Percentiles rank a stretch among this genome's conserved stretches.
phyloP scores from a whole-genome alignment of 352 stramenopile species.

The Pythium utonaiense region DNA sequence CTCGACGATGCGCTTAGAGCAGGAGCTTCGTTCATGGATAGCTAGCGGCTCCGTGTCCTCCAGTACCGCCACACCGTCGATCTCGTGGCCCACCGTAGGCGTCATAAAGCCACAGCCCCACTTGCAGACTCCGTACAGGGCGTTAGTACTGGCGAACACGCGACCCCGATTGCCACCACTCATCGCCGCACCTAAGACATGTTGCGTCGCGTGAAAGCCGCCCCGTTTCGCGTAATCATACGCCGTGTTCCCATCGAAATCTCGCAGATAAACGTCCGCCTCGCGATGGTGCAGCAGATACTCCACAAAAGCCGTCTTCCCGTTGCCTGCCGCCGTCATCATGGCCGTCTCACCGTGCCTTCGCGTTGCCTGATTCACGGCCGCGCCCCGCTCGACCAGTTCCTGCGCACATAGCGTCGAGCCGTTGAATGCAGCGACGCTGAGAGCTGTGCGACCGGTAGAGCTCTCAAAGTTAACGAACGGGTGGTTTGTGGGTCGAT shows the following conservation, averaged over 20 bases:
- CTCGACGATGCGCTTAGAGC: conserved; percentile 43
- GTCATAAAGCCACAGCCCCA: conserved; percentile 66
- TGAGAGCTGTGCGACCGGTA: conserved; percentile 40
- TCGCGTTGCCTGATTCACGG: conserved; percentile 39
- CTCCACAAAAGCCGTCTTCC: conserved; percentile 43
- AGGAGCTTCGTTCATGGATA: conserved; percentile 41
- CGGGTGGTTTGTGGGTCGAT: conserved; percentile 44
- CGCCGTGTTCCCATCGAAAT: conserved; percentile 37
- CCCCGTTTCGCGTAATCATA: conserved; percentile 34
- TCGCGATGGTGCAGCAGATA: conserved; percentile 43
- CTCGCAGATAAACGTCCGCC: conserved; percentile 33
- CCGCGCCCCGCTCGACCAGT: conserved; percentile 48
- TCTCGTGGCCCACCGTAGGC: conserved; percentile 24
- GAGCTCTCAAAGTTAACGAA: conserved; percentile 65
- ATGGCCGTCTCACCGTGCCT: conserved; percentile 41
- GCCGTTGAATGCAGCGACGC: conserved; percentile 41
- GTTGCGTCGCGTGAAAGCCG: conserved; percentile 30
- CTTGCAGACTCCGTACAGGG: conserved; percentile 51
- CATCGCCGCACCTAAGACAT: conserved; percentile 45
- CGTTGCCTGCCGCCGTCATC: conserved; percentile 53
- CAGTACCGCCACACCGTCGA: conserved; percentile 24
- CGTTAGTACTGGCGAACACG: conserved; percentile 33
- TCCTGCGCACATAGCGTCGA: conserved; percentile 45
- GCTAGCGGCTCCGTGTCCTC: conserved; percentile 35
- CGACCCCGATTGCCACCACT: conserved; percentile 32